Conservation (phyloP, 2,329 filamentous ascomycete species). For the Chaetomium strumarium region DNA sequence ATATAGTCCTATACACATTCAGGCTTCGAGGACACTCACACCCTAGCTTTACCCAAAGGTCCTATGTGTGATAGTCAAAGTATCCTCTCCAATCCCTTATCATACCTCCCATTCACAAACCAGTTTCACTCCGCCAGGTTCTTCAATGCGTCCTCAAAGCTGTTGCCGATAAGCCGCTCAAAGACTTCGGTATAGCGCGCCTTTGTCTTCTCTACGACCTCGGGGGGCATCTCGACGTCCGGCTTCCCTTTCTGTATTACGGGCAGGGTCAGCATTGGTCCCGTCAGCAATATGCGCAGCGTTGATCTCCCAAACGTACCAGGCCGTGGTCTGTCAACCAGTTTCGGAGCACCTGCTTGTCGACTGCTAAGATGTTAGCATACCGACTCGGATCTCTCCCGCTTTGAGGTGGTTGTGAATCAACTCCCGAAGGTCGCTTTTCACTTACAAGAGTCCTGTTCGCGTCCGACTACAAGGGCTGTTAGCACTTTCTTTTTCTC, state of each 20-base stretch:
- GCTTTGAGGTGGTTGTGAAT: background rate
- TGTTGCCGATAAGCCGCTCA: constrained; percentile 58
- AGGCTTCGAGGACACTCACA: too few species aligned
- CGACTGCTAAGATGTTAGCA: constrained; percentile 45
- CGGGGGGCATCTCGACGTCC: constrained; percentile 64
- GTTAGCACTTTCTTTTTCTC: background rate
- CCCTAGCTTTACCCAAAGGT: too few species aligned
- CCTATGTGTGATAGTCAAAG: too few species aligned
- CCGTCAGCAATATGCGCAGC: background rate
- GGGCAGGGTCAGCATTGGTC: background rate
- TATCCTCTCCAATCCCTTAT: too few species aligned
- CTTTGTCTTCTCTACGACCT: constrained; percentile 62
- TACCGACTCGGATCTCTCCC: background rate
- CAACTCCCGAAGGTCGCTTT: background rate
- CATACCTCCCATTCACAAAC: too few species aligned
- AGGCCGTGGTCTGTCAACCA: constrained; percentile 70
- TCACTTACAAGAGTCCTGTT: constrained; percentile 57
- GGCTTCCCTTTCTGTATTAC: constrained; percentile 66
- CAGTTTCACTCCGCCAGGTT: constrained; percentile 11
- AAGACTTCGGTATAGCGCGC: constrained; percentile 73
- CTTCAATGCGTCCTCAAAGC: constrained; percentile 33
- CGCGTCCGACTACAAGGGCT: constrained; percentile 49
- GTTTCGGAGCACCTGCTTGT: constrained; percentile 80
- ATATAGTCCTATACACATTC: too few species aligned
- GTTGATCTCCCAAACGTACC: background rate